Evolutionary conservation across 306 rosid genomes (phyloP).

Genomic region (Pyrus bretschneideri): DNA sequence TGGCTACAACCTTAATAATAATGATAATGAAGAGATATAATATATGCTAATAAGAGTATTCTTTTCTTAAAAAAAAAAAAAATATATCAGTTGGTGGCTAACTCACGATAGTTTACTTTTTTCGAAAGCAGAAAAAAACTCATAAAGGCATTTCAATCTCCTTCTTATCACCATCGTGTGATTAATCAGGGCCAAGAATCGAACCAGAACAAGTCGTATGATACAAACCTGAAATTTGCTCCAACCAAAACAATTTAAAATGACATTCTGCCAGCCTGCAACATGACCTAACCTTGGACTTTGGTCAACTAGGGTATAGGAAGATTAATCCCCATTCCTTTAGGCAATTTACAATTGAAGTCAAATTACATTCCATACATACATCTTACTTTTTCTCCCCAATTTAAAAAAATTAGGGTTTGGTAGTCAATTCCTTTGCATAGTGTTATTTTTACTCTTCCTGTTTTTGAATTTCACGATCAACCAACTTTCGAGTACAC

Average conservation of each 20-base stretch:
- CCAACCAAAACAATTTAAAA: not conserved
- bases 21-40: not conserved
- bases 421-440: not conserved
- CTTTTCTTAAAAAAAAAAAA: no score
- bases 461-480: not conserved
- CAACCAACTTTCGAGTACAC: not conserved
- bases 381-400: no score
- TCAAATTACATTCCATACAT: no score
- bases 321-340: no score
- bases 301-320: not conserved
- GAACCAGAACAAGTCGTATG: no score
- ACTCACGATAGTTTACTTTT: no score
- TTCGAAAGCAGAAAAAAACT: no score
- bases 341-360: no score
- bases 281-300: not conserved
- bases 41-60: not conserved
- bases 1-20: not conserved
- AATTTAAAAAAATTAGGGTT: not conserved
- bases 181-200: fast-evolving
- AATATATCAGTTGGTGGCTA: no score
- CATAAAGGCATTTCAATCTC: fast-evolving
- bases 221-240: no score
- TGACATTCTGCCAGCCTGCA: not conserved
- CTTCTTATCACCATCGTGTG: no score
- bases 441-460: not conserved